Evolutionary conservation across 345 rosid species (phyloP).

Genomic region (Eucalyptus polyanthemos): DNA sequence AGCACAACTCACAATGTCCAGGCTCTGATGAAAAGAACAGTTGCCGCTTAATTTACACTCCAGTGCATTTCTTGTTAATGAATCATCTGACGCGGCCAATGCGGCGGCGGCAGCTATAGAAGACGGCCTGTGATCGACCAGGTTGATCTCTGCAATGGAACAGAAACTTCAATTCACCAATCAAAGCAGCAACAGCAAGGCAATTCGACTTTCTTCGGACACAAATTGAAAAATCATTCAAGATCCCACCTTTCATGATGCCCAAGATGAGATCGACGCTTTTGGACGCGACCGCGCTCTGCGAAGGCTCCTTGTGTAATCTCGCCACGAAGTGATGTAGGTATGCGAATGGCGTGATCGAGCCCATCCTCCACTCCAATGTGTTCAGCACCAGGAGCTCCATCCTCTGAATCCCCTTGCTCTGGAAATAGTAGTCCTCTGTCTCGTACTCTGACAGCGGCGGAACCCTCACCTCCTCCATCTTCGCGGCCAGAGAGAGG

Average conservation of each 20-base stretch:
- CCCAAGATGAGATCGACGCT: slow-evolving; percentile 9
- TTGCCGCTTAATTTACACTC: slow-evolving; percentile 16
- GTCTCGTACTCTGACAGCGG: slow-evolving; percentile 25
- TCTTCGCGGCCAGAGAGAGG: slow-evolving; percentile 56
- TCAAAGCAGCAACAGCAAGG: neutral
- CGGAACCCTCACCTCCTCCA: slow-evolving; percentile 42
- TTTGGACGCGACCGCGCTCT: neutral
- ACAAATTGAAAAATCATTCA: neutral
- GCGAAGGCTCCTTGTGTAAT: slow-evolving; percentile 5
- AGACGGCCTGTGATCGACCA: slow-evolving; percentile 36
- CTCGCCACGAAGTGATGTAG: slow-evolving; percentile 19
- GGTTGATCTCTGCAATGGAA: slow-evolving; percentile 20
- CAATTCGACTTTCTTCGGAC: neutral
- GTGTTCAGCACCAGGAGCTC: slow-evolving; percentile 53
- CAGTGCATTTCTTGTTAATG: slow-evolving; percentile 20
- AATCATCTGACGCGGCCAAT: slow-evolving; percentile 19
- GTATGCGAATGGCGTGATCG: slow-evolving; percentile 40
- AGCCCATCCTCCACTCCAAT: slow-evolving; percentile 46
- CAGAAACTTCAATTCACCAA: neutral
- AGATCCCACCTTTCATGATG: slow-evolving; percentile 19
- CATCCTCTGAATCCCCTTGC: slow-evolving; percentile 42
- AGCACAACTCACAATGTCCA: slow-evolving; percentile 34
- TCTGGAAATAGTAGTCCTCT: slow-evolving; percentile 16
- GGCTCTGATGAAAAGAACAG: slow-evolving; percentile 6
- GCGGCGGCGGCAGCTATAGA: slow-evolving; percentile 41